Evolutionary conservation across 495 filamentous ascomycete species (phyloP).

Genomic region (Peziza echinospora): DNA sequence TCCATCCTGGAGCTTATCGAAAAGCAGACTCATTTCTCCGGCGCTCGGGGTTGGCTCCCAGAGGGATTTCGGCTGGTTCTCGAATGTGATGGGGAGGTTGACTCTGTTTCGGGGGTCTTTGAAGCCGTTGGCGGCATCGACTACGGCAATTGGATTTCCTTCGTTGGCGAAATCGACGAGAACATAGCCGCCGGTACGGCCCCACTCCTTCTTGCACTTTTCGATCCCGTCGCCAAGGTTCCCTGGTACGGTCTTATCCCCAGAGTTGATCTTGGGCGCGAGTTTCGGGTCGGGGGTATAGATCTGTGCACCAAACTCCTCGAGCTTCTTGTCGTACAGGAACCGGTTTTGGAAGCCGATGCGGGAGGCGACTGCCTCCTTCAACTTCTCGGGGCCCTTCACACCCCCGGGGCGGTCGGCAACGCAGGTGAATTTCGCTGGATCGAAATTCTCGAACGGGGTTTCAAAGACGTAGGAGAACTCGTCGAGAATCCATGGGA

Average conservation of each 20-base stretch:
- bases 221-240: constrained; percentile 37
- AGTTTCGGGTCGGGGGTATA: constrained; percentile 33
- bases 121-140: constrained; percentile 38
- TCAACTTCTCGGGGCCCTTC: constrained; percentile 22
- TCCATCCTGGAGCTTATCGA: background rate
- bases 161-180: constrained; percentile 48
- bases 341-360: constrained; percentile 57
- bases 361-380: constrained; percentile 23
- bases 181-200: constrained; percentile 33
- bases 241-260: constrained; percentile 24
- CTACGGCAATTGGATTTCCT: constrained; percentile 35
- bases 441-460: constrained; percentile 31
- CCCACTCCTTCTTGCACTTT: constrained; percentile 33
- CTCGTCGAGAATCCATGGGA: constrained; percentile 45
- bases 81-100: background rate
- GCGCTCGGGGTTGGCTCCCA: background rate
- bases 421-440: constrained; percentile 32
- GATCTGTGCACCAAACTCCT: constrained; percentile 23
- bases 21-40: background rate
- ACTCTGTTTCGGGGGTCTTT: background rate
- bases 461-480: constrained; percentile 56
- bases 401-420: constrained; percentile 35
- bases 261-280: constrained; percentile 34
- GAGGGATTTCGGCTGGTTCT: background rate
- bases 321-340: constrained; percentile 31